Percentiles rank a stretch among this genome's conserved stretches.
Conservation (phyloP, 1,284 basidiomycete genomes). For the Ceratobasidium sp. region DNA sequence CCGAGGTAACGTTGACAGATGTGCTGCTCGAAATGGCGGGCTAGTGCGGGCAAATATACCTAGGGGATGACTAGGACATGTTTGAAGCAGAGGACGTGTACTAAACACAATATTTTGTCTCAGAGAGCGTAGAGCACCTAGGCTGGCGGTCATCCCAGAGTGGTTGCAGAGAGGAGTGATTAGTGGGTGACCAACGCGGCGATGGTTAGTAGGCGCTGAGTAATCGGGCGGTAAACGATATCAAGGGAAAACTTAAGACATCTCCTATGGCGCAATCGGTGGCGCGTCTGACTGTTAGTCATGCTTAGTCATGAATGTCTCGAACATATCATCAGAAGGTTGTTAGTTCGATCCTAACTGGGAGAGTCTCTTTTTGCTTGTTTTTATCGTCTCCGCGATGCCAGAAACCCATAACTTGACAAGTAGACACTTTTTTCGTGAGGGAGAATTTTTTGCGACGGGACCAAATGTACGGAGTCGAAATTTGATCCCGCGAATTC, state of each 20-base stretch:
- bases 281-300: constrained; percentile 38
- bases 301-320: constrained; percentile 8
- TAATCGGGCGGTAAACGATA: neutral
- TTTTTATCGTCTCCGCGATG: neutral
- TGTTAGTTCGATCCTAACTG: constrained; percentile 35
- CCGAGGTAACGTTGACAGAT: neutral
- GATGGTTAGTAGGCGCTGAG: too few relatives aligned
- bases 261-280: constrained; percentile 39
- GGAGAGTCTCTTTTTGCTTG: constrained; percentile 11
- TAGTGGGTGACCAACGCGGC: neutral
- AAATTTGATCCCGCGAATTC: neutral
- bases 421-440: too few relatives aligned
- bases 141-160: constrained; percentile 7
- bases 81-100: neutral
- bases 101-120: neutral
- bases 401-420: neutral
- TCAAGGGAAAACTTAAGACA: neutral
- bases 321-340: constrained; percentile 21
- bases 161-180: neutral
- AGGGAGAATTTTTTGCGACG: too few relatives aligned
- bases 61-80: neutral
- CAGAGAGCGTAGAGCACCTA: neutral
- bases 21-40: neutral
- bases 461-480: neutral
- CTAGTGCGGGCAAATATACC: neutral